phyloP scores from a whole-genome alignment of 164 flowering plant species.

The Tinospora cordifolia region DNA sequence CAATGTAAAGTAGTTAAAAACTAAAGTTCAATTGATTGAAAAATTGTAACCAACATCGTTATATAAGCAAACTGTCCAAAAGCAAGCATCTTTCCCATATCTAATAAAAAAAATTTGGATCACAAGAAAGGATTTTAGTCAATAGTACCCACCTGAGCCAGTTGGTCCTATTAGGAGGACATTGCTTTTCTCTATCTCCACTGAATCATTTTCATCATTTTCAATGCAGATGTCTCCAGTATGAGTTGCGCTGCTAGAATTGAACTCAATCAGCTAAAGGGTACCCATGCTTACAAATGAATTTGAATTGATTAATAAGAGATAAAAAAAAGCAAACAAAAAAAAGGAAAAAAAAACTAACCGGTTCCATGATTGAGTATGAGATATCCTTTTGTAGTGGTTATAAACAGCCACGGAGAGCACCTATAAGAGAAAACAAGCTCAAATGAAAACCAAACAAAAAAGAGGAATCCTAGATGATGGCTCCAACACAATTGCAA shows the following conservation, averaged over 20 bases:
- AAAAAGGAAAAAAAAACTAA: conserved; percentile 27
- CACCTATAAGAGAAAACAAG: conserved; percentile 39
- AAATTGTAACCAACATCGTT: too few relatives aligned
- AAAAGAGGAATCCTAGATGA: too few relatives aligned
- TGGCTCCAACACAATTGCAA: too few relatives aligned
- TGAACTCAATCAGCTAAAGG: conserved; percentile 19
- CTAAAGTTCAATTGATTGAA: too few relatives aligned
- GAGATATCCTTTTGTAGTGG: conserved; percentile 83
- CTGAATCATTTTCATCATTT: conserved; percentile 56
- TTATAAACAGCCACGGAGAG: conserved; percentile 95
- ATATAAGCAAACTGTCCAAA: not conserved
- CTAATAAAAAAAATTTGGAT: not conserved
- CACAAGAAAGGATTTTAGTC: conserved; percentile 5
- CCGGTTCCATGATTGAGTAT: conserved; percentile 61
- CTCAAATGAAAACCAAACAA: too few relatives aligned
- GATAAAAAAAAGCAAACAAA: not conserved
- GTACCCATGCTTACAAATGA: not conserved
- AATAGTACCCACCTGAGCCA: conserved; percentile 61
- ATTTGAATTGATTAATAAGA: too few relatives aligned
- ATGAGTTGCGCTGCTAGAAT: conserved; percentile 63
- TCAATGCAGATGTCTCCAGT: conserved; percentile 27
- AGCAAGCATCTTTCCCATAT: not conserved
- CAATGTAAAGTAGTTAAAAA: not conserved
- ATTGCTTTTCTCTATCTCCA: conserved; percentile 96
- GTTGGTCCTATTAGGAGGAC: conserved; percentile 98